A percentile compares a stretch with the other conserved stretches of the same genome.
These are phyloP conservation scores for Aspergillus fructus DNA, from an alignment of 2,329 filamentous ascomycete genomes.

Conservation along the genomic window DNA sequence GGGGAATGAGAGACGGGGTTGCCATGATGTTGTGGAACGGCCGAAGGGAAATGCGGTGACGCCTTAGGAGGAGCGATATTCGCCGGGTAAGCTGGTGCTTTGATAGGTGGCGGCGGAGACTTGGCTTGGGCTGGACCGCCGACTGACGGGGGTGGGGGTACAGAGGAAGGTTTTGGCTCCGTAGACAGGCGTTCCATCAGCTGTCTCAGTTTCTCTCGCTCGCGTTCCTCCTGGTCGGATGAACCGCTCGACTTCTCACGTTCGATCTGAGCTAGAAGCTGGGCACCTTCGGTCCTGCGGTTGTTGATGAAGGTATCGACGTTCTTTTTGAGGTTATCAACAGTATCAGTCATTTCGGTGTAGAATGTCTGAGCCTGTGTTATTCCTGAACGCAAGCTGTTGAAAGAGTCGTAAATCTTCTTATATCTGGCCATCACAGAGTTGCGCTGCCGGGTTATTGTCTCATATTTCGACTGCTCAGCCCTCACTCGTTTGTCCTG, in stretches of 20 bases:
- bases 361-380: constrained; percentile 91
- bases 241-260: constrained; percentile 65
- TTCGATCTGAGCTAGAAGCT: constrained; percentile 85
- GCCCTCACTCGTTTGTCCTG: constrained; percentile 92
- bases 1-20: constrained; percentile 36
- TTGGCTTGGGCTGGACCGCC: constrained; percentile 46
- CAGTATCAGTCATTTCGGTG: constrained; percentile 90
- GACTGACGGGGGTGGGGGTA: constrained; percentile 41
- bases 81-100: constrained; percentile 31
- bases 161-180: constrained; percentile 50
- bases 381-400: constrained; percentile 82
- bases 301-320: constrained; percentile 98
- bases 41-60: constrained; percentile 36
- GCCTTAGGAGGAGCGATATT: constrained; percentile 42
- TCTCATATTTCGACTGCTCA: constrained; percentile 94
- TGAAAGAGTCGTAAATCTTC: constrained; percentile 86
- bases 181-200: constrained; percentile 96
- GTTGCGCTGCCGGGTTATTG: constrained; percentile 77
- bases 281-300: constrained; percentile 82
- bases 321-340: constrained; percentile 89
- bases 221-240: constrained; percentile 68
- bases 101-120: constrained; percentile 36
- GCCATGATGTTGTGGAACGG: constrained; percentile 26
- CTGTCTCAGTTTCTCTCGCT: constrained; percentile 79
- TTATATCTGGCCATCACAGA: constrained; percentile 84